phyloP scores from a whole-genome alignment of 768 basidiomycete genomes.

The Mycena belliarum region DNA sequence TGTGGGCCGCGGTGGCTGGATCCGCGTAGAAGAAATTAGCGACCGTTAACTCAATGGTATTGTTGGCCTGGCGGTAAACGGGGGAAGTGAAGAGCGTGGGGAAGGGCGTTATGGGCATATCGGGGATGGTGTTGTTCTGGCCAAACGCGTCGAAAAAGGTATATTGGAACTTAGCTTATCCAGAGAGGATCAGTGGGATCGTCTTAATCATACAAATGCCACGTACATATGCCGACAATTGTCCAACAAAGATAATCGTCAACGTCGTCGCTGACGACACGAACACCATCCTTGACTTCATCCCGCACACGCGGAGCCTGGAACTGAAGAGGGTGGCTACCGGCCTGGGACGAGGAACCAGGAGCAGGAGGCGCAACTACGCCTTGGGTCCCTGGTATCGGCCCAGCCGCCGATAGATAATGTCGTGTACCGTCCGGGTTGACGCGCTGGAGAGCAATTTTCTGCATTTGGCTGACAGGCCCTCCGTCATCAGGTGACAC shows the following conservation, averaged over 20 bases:
- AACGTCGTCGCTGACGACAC: conserved; percentile 80
- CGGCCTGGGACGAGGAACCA: conserved; percentile 74
- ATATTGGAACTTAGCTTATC: conserved; percentile 86
- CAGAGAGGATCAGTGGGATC: conserved; percentile 21
- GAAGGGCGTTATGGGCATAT: conserved; percentile 84
- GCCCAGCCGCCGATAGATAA: conserved; percentile 88
- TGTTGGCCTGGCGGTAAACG: conserved; percentile 64
- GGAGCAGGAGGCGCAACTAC: conserved; percentile 69
- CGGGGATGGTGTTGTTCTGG: conserved; percentile 74
- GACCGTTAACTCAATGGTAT: conserved; percentile 81
- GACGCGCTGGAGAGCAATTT: conserved; percentile 86
- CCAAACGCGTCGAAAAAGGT: conserved; percentile 92
- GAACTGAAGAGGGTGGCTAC: conserved; percentile 80
- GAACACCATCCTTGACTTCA: conserved; percentile 77
- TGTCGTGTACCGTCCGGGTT: conserved; percentile 82
- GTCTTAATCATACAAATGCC: conserved; percentile 6
- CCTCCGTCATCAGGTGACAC: conserved; percentile 88
- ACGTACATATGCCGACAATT: conserved; percentile 91
- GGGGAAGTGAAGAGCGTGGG: conserved; percentile 85
- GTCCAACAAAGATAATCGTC: conserved; percentile 97
- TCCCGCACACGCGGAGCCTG: conserved; percentile 79
- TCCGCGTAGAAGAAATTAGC: conserved; percentile 88
- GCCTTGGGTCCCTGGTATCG: conserved; percentile 75
- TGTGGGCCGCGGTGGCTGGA: conserved; percentile 59
- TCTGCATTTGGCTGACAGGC: conserved; percentile 95